Evolutionary conservation across 352 stramenopile species (phyloP), one percentile per base, ranked within the genome.

Genomic region (Globisporangium alternatum): DNA sequence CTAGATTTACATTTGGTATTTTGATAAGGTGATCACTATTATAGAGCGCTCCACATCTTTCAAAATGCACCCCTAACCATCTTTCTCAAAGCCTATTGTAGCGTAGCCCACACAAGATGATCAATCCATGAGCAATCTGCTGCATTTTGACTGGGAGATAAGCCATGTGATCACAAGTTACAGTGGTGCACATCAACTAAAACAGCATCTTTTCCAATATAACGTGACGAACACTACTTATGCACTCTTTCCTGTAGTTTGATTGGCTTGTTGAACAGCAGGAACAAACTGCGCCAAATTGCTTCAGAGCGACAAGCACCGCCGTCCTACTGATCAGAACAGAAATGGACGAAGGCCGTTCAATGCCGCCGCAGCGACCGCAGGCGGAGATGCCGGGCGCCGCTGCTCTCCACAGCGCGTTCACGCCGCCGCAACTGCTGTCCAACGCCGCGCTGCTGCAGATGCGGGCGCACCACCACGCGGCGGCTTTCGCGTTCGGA

Each of bases 321-420:
- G 25, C n/a, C 56, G 43, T 62, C 56, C 56, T 28, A 55, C 56
- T 62, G 56, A 41, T 30, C 30, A 62, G 56, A 33, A 60, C 58
- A 57, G 21, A 57, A 48, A 64, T 64, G 60, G 48, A 47, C 48
- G 48, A 59, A 37, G 48, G 35, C 37, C 49, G 10, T 6, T 10
- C 41, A 30, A 25, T 30, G 8, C 55, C 19, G 22, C 39, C 41
- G 37, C 39, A 52, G 41, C 52, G 37, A 21, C 30, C 28, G 52
- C 39, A n/a, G 37, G 15, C n/a, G 56, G 15, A 41, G 9, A 15
- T 13, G 15, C 19, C 30, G 21, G 30, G 21, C 41, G 12, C 33
- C 53, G 15, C 53, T n/a, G 31, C 49, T 21, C 52, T 57, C 52
- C 52, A 57, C 30, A 31, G 56, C 9, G 56, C 35, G 35, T 56